Conservation (phyloP, 768 basidiomycete genomes). For the Epithele typhae region DNA sequence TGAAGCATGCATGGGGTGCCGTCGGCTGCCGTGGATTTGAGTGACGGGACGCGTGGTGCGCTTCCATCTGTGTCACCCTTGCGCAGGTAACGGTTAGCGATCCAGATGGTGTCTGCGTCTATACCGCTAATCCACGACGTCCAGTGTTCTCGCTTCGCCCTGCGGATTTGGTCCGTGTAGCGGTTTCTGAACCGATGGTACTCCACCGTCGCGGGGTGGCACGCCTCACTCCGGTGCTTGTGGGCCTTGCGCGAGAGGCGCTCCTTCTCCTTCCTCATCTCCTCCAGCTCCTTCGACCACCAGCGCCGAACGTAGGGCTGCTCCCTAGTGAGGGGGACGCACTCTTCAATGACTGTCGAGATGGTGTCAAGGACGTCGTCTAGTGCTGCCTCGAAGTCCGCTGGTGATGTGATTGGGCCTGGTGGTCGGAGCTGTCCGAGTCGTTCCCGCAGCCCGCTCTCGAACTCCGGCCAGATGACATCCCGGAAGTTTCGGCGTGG, state of each 20-base stretch:
- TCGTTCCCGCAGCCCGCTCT: conserved; percentile 20
- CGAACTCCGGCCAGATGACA: conserved; percentile 30
- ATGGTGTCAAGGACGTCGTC: conserved; percentile 10
- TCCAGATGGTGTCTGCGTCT: conserved; percentile 17
- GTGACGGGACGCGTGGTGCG: conserved; percentile 15
- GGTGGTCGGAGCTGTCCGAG: too few relatives aligned
- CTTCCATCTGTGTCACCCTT: conserved; percentile 8
- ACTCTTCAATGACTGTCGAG: too few relatives aligned
- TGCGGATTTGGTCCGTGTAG: conserved; percentile 12
- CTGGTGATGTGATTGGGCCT: not conserved
- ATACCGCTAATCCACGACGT: conserved; percentile 19
- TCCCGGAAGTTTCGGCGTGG: conserved; percentile 23
- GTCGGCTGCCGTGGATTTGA: conserved; percentile 3
- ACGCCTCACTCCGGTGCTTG: conserved; percentile 1
- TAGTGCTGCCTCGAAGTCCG: not conserved
- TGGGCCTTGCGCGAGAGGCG: conserved; percentile 12
- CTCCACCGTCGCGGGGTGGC: conserved; percentile 12
- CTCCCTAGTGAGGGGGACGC: too few relatives aligned
- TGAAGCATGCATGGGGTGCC: not conserved
- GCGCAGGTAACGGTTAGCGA: conserved; percentile 6
- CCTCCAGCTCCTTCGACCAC: conserved; percentile 29
- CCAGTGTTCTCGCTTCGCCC: conserved; percentile 23
- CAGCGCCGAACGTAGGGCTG: conserved; percentile 26
- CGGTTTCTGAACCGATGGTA: conserved; percentile 8
- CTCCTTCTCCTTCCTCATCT: conserved; percentile 13